phyloP scores from a whole-genome alignment of 2,329 filamentous ascomycete genomes.

The Neospermospora avenae region DNA sequence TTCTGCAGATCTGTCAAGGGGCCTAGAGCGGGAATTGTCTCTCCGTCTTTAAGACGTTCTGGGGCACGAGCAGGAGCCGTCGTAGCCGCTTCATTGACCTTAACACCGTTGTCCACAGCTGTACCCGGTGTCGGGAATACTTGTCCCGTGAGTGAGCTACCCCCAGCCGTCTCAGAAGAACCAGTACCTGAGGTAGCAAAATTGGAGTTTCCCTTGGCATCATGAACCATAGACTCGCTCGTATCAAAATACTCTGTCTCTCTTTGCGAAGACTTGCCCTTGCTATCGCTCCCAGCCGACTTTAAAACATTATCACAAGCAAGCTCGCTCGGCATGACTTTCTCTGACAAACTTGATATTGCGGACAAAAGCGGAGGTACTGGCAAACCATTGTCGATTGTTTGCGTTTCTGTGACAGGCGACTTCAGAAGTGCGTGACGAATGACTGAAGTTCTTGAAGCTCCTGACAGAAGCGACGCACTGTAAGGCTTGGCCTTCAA shows the following conservation, averaged over 20 bases:
- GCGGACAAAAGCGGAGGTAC: slow-evolving; percentile 26
- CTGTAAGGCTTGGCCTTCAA: slow-evolving; percentile 20
- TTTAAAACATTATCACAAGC: not conserved
- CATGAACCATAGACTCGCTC: not conserved
- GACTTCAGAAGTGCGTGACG: slow-evolving; percentile 31
- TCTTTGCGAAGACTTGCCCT: not conserved
- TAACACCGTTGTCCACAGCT: not conserved
- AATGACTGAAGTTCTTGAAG: slow-evolving; percentile 25
- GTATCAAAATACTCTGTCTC: slow-evolving; percentile 4
- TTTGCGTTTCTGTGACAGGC: slow-evolving; percentile 18
- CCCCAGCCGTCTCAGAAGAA: not conserved
- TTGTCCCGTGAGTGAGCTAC: not conserved
- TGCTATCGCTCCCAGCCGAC: not conserved
- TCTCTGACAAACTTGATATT: slow-evolving; percentile 5
- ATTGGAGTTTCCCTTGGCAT: not conserved
- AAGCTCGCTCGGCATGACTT: not conserved
- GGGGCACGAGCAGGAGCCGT: not conserved
- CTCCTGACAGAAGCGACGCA: slow-evolving; percentile 27
- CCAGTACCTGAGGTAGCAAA: not conserved
- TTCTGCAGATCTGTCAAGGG: slow-evolving; percentile 17
- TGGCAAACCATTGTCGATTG: slow-evolving; percentile 26
- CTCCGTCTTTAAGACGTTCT: not conserved
- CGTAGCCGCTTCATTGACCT: not conserved
- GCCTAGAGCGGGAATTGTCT: not conserved
- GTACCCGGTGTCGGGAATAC: not conserved